Evolutionary conservation across 2,329 filamentous ascomycete species (phyloP), one percentile per base, ranked within the genome.

Genomic region (Madurella mycetomatis): DNA sequence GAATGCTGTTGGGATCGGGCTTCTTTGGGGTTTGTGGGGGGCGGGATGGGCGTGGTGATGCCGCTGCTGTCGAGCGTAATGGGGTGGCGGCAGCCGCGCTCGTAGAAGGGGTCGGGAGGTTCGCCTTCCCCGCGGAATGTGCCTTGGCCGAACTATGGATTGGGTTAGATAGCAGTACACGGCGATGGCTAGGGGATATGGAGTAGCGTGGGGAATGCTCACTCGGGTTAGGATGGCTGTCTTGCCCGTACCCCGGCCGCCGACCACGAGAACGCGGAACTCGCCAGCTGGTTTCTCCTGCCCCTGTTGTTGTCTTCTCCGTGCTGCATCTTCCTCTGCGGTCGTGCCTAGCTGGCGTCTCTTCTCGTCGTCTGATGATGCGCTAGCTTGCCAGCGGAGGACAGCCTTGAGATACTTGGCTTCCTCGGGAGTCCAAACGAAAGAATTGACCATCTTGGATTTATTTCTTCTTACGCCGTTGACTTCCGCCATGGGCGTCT

Each of bases 351-450:
- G 44, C 31, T 41, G 59, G 47, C 41, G 56, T 41, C 50, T 52
- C 9, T 65, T 58, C 8, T 61, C 62, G 7, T 66, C 64, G 17
- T 60, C 55, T n/a, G 64, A 61, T 12, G 58, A 53, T 15, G 49
- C 19, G 5, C 48, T 42, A 8, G 72, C 69, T 41, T 72, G 65
- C 71, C 72, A 74, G 17, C 65, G 62, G 47, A 76, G 67, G 17
- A 75, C 62, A 31, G 71, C 70, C 58, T 67, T 67, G 53, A 74
- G 66, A 51, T 74, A 76, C 53, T 66, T 67, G 40, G 67, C 65
- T 58, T 75, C 73, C 39, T 75, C 73, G 3, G 71, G 64, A 0
- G 72, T 70, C 63, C 70, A 72, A 39, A 69, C 62, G 55, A 73
- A 60, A 5, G 68, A 71, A 51, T 58, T 60, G 30, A 60, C 59